Base-by-base conservation (phyloP, 1,284 basidiomycete genomes). In the Tilletia horrida region DNA sequence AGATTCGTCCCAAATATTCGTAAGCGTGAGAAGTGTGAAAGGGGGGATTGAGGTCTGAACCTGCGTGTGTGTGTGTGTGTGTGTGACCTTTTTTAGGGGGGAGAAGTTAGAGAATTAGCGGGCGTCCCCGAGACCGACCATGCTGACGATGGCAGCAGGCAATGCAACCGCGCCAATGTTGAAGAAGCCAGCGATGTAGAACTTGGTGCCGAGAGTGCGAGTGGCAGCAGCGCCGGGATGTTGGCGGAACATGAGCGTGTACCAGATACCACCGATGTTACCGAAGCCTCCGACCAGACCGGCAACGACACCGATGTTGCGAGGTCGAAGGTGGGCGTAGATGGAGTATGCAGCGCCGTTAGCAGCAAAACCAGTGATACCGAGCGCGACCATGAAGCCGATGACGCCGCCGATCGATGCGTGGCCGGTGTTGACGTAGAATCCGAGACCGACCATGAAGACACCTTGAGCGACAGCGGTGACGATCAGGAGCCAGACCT, bases 401-500 rank as follows among this genome's bases (percentile, higher is more conserved):
- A 76, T 65, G 3, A 79, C 75, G 35, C 73, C 74, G 57, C 71
- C 72, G 18, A 78, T 57, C 2, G 70, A 71, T 16, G 73, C 67
- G 64, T 66, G 31, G 14, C 47, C 45, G 44, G 71, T 76, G 72
- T 85, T 83, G 64, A 86, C 83, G 76, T 87, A 87, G 29, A 84
- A 42, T 18, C 85, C 85, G 23, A 85, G 75, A 29, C 83, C 86
- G 66, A 88, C 77, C 64, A 84, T 83, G 16, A 86, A 73, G 8
- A 84, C 73, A 14, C 86, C 87, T 79, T 87, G 86, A 2, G 83
- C 66, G 47, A 86, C 66, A 1, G 86, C 86, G 27, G 84, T 83
- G 18, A 70, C 67, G 63, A 87, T 78, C 48, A 84, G 84, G 70
- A 85, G 83, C 68, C 84, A 85, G 72, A 88, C 88, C 78, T 88